phyloP scores from a whole-genome alignment of 192 early-diverging fungal genomes.

The Phycomyces blakesleeanus region DNA sequence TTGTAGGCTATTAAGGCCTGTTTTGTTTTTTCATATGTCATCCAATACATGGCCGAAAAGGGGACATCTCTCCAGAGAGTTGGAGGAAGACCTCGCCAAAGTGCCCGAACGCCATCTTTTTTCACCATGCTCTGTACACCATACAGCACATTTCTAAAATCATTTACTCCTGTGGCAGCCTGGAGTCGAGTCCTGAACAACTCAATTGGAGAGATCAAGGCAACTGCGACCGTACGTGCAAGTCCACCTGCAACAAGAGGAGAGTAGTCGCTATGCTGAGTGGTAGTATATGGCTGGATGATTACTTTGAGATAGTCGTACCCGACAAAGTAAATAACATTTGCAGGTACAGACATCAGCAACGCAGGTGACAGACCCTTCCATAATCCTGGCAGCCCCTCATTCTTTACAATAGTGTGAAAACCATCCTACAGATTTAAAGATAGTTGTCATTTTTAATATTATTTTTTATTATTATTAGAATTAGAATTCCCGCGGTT shows the following conservation, averaged over 20 bases:
- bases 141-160: slow-evolving; percentile 58
- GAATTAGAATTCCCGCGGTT: neutral
- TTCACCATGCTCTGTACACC: slow-evolving; percentile 60
- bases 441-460: too few species aligned
- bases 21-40: slow-evolving; percentile 81
- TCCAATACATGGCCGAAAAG: slow-evolving; percentile 93
- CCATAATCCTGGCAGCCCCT: slow-evolving; percentile 80
- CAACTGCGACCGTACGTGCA: slow-evolving; percentile 76
- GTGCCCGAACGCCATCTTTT: slow-evolving; percentile 49
- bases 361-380: slow-evolving; percentile 84
- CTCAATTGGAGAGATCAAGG: slow-evolving; percentile 88
- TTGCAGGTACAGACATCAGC: slow-evolving; percentile 87
- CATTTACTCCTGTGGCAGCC: slow-evolving; percentile 58
- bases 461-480: neutral
- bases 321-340: slow-evolving; percentile 93
- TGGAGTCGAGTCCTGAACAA: slow-evolving; percentile 91
- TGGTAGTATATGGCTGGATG: slow-evolving; percentile 12
- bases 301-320: slow-evolving; percentile 82
- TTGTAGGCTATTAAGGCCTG: slow-evolving; percentile 31
- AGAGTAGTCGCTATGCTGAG: slow-evolving; percentile 19
- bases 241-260: slow-evolving; percentile 62
- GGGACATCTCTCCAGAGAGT: slow-evolving; percentile 94
- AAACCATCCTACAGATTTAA: slow-evolving; percentile 79
- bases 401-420: slow-evolving; percentile 71
- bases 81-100: slow-evolving; percentile 87